Evolutionary conservation across 768 basidiomycete genomes (phyloP), one percentile per base, ranked within the genome.

Genomic region (Sistotremastrum niveocremeum): DNA sequence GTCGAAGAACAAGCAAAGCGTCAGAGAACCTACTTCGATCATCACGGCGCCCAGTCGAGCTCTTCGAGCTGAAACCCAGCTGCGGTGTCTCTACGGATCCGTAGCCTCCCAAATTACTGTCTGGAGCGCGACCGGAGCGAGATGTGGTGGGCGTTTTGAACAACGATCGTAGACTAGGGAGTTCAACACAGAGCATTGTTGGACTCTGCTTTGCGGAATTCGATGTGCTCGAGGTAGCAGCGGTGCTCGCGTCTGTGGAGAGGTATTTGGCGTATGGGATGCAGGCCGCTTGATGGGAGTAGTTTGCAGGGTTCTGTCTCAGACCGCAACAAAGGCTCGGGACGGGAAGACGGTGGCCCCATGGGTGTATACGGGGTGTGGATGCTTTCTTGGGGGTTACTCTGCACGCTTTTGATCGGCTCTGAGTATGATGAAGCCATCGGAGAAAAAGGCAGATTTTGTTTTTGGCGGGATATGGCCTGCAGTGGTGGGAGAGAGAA

Each of bases 11-110:
- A 52, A 46, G 45, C 44, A 28, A 43, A 29, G 33, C 40, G 8
- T 28, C 34, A 44, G 5, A 31, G 42, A 12, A 61, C 62, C 40
- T 48, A 84, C 82, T 77, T 65, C 84, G 68, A 28, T 84, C 83
- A 54, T 87, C 85, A 36, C 86, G 68, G 45, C 83, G 84, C 4
- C 83, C 83, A 1, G 78, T 80, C 20, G n/a, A n/a, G n/a, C 55
- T 50, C 32, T 52, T 52, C 30, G 50, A 54, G n/a, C 51, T 38
- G 44, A 46, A 47, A 37, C 77, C 71, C 42, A 73, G 71, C 37
- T 67, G 68, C 34, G 77, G 75, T 11, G 69, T 72, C 55, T 70
- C 72, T 5, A 65, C 57, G 28, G 60, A 64, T 37, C 71, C 65
- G 34, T 52, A 56, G 35, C 49, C 46, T 29, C 45, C 49, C 9